Conservation (phyloP, 1,284 basidiomycete genomes). For the Cryptococcus wingfieldii region DNA sequence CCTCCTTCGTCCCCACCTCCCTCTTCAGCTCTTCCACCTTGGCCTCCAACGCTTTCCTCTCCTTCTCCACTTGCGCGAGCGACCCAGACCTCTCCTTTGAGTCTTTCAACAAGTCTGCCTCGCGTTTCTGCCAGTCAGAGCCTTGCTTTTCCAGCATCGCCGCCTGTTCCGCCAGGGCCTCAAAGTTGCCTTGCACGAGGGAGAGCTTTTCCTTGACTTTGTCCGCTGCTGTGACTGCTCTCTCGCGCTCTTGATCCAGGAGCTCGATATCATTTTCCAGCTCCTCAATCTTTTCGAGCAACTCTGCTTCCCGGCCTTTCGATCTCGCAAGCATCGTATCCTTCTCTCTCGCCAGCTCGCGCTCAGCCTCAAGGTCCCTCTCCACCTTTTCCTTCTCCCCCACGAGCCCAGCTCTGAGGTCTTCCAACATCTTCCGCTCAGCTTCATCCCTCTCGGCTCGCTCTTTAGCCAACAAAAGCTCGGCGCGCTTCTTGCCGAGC, state of each 20-base stretch:
- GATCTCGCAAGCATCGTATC: slow-evolving; percentile 77
- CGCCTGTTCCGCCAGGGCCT: slow-evolving; percentile 77
- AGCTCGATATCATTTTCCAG: slow-evolving; percentile 79
- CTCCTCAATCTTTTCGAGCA: slow-evolving; percentile 77
- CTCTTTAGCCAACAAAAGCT: slow-evolving; percentile 68
- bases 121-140: slow-evolving; percentile 63
- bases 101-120: slow-evolving; percentile 55
- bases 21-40: slow-evolving; percentile 69
- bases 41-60: slow-evolving; percentile 58
- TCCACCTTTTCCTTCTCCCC: slow-evolving; percentile 77
- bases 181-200: slow-evolving; percentile 55
- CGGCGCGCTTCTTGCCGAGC: slow-evolving; percentile 79
- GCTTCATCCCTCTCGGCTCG: slow-evolving; percentile 76
- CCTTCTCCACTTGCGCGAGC: slow-evolving; percentile 51
- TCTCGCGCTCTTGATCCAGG: slow-evolving; percentile 79
- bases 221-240: slow-evolving; percentile 51
- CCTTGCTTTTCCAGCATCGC: slow-evolving; percentile 73
- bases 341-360: slow-evolving; percentile 74
- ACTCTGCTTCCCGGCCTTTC: slow-evolving; percentile 75
- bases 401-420: slow-evolving; percentile 73
- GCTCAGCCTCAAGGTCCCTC: slow-evolving; percentile 75
- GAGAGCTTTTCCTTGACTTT: slow-evolving; percentile 24
- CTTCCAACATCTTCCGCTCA: slow-evolving; percentile 73
- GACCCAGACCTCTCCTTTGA: slow-evolving; percentile 31
- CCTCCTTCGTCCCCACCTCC: slow-evolving; percentile 68